Conservation (phyloP, 1,284 basidiomycete genomes). For the Sutorius eximius region DNA sequence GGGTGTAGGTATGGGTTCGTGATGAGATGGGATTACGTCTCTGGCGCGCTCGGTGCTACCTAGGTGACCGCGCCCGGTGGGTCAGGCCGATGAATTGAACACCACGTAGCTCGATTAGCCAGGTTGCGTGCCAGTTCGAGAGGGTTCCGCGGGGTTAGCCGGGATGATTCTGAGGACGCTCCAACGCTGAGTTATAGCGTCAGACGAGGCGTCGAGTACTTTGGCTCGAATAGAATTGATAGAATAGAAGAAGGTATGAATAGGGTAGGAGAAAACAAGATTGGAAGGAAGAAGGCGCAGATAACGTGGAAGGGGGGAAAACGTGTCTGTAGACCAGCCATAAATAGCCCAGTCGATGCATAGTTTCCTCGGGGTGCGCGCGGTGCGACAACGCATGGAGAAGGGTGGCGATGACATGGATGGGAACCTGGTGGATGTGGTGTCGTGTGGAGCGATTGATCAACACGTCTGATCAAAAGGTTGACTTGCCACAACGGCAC, state of each 20-base stretch:
- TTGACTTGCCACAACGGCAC: background rate
- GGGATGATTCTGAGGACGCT: constrained; percentile 1
- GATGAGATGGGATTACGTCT: constrained; percentile 21
- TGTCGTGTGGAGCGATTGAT: background rate
- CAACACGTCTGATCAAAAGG: background rate
- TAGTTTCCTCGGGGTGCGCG: background rate
- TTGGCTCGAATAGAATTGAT: constrained; percentile 6
- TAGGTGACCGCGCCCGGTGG: constrained; percentile 3
- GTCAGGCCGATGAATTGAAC: background rate
- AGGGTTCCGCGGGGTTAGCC: background rate
- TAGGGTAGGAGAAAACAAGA: background rate
- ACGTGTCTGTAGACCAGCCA: constrained; percentile 10
- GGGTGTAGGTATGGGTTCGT: constrained; percentile 1
- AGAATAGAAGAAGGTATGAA: background rate
- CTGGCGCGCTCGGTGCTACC: background rate
- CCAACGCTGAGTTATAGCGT: background rate
- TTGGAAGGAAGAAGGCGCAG: constrained; percentile 2
- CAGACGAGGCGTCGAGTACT: background rate
- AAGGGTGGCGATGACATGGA: background rate
- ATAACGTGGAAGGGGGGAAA: constrained; percentile 17
- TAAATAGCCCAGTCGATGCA: constrained; percentile 11
- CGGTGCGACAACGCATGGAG: constrained; percentile 13
- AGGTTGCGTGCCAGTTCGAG: background rate
- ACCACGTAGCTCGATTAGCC: background rate
- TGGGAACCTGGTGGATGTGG: background rate